Evolutionary conservation across 805 yeast species (phyloP), one percentile per base, ranked within the genome.

Genomic region (Candida methanosorbosa): DNA sequence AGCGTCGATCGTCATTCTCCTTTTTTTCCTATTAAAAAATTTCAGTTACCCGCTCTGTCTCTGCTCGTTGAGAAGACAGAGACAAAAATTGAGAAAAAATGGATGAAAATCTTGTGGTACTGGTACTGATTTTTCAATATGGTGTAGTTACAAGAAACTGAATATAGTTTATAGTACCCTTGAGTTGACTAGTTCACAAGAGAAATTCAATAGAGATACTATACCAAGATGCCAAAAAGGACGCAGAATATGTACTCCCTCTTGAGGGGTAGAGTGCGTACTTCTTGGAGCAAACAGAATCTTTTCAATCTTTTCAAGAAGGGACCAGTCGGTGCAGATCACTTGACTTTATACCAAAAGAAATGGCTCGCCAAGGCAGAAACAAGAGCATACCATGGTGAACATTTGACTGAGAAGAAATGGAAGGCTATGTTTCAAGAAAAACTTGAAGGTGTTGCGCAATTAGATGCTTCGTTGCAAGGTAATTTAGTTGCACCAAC

Each of bases 311-410:
- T 87, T 49, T 77, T 81, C 68, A 81, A 87, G 66, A 83, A 81
- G 57, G 68, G 75, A 31, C 68, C 67, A 40, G 61, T 70, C 24
- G 63, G 57, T 36, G 72, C 72, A 52, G 64, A 67, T 41, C 68
- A 76, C 4, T 72, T 73, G 59, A 75, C 94, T n/a, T 65, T 85
- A 39, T 92, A 70, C 61, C 95, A 85, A 60, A 95, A 90, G 59
- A 86, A 87, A 61, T 92, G 95, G 90, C 62, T 70, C 6, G 80
- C 96, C 34, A 90, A 92, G 58, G 81, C 77, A 54, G 96, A 88
- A 54, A 80, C 97, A 7, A 75, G 98, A 61, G 81, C 90, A 2
- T 90, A 90, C 57, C 98, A 90, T 56, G 98, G 98, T 48, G 97
- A 92, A 52, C 85, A 81, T 55, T 57, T 90, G 37, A 82, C 90